Conservation (phyloP, 192 early-diverging fungal genomes). For the Allomyces arbusculus region DNA sequence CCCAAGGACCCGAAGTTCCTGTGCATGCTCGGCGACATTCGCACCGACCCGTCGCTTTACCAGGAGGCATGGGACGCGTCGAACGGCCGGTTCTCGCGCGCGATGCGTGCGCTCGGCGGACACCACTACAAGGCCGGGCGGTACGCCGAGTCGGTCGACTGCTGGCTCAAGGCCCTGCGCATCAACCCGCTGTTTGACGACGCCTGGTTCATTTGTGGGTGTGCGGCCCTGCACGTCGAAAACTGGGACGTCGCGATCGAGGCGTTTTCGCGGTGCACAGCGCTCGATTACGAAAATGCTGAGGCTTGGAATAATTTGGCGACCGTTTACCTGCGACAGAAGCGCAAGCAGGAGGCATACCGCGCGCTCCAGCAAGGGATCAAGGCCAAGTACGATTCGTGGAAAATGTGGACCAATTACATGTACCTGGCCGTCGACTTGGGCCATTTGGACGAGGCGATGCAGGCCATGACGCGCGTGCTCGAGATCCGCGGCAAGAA, state of each 20-base stretch:
- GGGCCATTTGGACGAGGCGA: slow-evolving; percentile 58
- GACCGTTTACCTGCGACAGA: slow-evolving; percentile 49
- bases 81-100: slow-evolving; percentile 57
- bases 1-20: slow-evolving; percentile 66
- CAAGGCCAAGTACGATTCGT: slow-evolving; percentile 55
- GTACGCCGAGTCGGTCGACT: slow-evolving; percentile 40
- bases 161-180: slow-evolving; percentile 57
- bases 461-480: slow-evolving; percentile 62
- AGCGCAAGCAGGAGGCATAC: slow-evolving; percentile 58
- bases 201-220: slow-evolving; percentile 92
- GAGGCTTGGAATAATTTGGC: slow-evolving; percentile 98
- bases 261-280: slow-evolving; percentile 56
- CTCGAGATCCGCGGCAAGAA: slow-evolving; percentile 35
- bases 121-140: slow-evolving; percentile 50
- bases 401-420: slow-evolving; percentile 89
- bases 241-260: slow-evolving; percentile 52
- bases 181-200: slow-evolving; percentile 91
- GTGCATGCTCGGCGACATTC: slow-evolving; percentile 80
- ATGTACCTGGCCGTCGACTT: slow-evolving; percentile 57
- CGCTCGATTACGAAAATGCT: slow-evolving; percentile 55
- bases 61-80: slow-evolving; percentile 78
- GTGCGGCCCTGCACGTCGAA: slow-evolving; percentile 61
- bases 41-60: slow-evolving; percentile 52
- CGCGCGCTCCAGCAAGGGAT: slow-evolving; percentile 61
- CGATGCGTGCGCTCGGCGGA: slow-evolving; percentile 82